Percentiles rank a stretch among this genome's conserved stretches.
phyloP scores from a whole-genome alignment of 345 rosid species.

The Murraya paniculata region DNA sequence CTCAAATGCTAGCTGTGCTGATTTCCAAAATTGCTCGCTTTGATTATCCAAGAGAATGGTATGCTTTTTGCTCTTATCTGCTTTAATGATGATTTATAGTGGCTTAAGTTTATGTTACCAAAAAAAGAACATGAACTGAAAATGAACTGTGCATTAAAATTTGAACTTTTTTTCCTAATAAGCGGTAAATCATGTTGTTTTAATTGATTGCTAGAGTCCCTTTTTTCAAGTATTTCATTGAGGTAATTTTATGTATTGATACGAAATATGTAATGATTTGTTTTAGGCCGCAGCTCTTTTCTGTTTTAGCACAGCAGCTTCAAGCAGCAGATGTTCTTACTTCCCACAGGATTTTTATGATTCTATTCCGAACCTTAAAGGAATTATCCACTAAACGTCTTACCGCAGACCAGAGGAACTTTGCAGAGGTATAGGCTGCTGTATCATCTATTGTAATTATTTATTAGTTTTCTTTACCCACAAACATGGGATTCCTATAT shows the following conservation, averaged over 20 bases:
- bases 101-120: not conserved
- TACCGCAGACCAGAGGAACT: constrained; percentile 77
- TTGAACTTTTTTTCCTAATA: not conserved
- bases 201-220: not conserved
- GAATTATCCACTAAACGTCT: constrained; percentile 95
- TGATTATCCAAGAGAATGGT: constrained; percentile 97
- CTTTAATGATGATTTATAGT: not conserved
- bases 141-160: not conserved
- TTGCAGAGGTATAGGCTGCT: constrained; percentile 58
- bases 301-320: constrained; percentile 76
- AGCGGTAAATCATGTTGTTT: not conserved
- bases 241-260: constrained; percentile 19
- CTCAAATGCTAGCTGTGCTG: constrained; percentile 79
- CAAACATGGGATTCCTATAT: not conserved
- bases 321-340: constrained; percentile 75
- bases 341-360: constrained; percentile 90
- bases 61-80: not conserved
- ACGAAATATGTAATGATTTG: constrained; percentile 23
- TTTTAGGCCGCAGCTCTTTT: constrained; percentile 85
- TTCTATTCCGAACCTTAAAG: constrained; percentile 83
- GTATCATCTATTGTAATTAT: constrained; percentile 10
- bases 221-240: constrained; percentile 4
- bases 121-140: too few species aligned
- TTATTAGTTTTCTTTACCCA: not conserved
- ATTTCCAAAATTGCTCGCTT: constrained; percentile 89